phyloP scores from a whole-genome alignment of 2,329 filamentous ascomycete genomes.

The Trichophyton mentagrophytes region DNA sequence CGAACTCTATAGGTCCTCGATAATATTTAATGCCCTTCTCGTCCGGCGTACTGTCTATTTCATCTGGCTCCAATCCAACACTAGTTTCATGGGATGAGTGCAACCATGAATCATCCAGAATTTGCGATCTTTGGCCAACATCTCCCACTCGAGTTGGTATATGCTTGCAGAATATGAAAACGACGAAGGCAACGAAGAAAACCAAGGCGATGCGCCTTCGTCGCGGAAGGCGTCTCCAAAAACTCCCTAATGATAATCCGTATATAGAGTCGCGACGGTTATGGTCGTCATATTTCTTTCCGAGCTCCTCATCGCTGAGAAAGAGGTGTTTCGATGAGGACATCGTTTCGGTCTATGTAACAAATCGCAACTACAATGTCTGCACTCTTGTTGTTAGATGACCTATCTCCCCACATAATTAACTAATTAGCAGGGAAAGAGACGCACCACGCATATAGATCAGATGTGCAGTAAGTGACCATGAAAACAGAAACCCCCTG shows the following conservation, averaged over 20 bases:
- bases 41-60: neutral
- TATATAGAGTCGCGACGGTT: slow-evolving; percentile 23
- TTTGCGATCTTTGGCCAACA: neutral
- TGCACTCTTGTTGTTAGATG: neutral
- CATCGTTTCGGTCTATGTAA: slow-evolving; percentile 20
- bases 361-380: neutral
- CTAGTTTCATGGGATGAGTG: neutral
- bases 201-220: slow-evolving; percentile 41
- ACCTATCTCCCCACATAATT: neutral
- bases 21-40: slow-evolving; percentile 38
- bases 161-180: slow-evolving; percentile 49
- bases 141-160: slow-evolving; percentile 7
- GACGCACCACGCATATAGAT: neutral
- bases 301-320: slow-evolving; percentile 48
- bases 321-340: slow-evolving; percentile 27
- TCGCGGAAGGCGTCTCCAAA: slow-evolving; percentile 23
- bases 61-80: neutral
- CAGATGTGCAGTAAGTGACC: neutral
- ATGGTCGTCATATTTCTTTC: slow-evolving; percentile 54
- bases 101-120: neutral
- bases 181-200: slow-evolving; percentile 35
- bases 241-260: slow-evolving; percentile 22
- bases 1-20: slow-evolving; percentile 58
- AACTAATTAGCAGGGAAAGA: neutral
- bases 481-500: slow-evolving; percentile 7